Conservation (phyloP, 2,329 filamentous ascomycete species). For the Chaetomium sp. region DNA sequence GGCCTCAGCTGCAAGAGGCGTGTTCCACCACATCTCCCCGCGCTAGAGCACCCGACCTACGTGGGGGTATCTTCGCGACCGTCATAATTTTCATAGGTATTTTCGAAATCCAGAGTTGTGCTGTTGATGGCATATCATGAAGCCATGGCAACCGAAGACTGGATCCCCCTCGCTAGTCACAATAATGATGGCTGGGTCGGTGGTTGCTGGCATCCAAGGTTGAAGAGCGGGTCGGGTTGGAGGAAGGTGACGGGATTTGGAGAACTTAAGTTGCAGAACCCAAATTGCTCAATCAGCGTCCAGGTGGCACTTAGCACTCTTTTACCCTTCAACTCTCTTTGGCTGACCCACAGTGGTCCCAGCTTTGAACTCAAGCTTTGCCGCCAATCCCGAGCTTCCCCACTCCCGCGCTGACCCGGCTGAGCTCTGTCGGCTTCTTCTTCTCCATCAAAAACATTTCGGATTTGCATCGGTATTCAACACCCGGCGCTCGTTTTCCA, state of each 20-base stretch:
- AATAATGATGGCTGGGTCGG: background rate
- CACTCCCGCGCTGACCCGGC: background rate
- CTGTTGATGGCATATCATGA: background rate
- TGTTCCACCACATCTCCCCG: background rate
- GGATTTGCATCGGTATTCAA: slow-evolving; percentile 39
- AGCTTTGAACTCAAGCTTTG: background rate
- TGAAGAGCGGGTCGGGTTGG: background rate
- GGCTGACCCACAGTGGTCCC: background rate
- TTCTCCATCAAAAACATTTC: slow-evolving; percentile 26
- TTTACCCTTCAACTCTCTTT: background rate
- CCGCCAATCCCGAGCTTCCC: slow-evolving; percentile 28
- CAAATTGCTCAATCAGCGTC: background rate
- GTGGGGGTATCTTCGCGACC: background rate
- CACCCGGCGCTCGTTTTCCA: slow-evolving; percentile 4
- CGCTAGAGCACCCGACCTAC: background rate
- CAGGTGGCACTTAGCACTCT: background rate
- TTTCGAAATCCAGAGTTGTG: background rate
- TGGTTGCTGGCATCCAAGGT: background rate
- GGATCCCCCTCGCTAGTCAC: background rate
- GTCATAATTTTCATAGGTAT: background rate
- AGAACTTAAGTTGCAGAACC: background rate
- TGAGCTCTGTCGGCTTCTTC: slow-evolving; percentile 32
- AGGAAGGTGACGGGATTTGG: too few relatives aligned
- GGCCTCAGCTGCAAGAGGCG: background rate
- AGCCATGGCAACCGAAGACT: background rate